A percentile compares a stretch with the other conserved stretches of the same genome.
These are phyloP conservation scores for Lachnellula occidentalis DNA, from an alignment of 2,329 filamentous ascomycete genomes.

Conservation along the genomic window DNA sequence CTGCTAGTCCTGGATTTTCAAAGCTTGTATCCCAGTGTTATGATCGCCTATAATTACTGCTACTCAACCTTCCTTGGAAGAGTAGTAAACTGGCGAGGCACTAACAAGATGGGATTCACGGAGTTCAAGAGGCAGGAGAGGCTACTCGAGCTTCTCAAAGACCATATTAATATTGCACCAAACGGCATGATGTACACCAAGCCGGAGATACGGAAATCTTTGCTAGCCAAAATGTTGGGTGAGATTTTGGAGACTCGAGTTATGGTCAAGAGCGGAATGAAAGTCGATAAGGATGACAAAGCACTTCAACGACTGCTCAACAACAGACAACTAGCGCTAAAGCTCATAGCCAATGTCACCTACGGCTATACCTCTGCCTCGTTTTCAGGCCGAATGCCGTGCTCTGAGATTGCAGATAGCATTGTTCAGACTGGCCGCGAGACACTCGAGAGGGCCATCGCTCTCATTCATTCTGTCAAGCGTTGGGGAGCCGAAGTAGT, in stretches of 20 bases:
- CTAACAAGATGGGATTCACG: constrained; percentile 89
- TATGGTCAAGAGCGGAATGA: constrained; percentile 98
- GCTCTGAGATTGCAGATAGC: constrained; percentile 94
- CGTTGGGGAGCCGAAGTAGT: constrained; percentile 94
- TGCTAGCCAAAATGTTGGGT: constrained; percentile 92
- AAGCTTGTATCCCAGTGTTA: constrained; percentile 91
- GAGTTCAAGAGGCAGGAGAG: constrained; percentile 75
- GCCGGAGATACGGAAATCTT: constrained; percentile 76
- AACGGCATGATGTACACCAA: constrained; percentile 97
- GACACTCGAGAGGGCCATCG: constrained; percentile 89
- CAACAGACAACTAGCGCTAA: constrained; percentile 88
- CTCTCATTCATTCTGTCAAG: constrained; percentile 80
- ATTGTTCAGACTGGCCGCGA: constrained; percentile 96
- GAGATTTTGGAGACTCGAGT: constrained; percentile 94
- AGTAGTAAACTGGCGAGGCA: constrained; percentile 80
- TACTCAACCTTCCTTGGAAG: constrained; percentile 94
- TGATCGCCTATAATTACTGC: constrained; percentile 99
- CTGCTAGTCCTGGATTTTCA: constrained; percentile 92
- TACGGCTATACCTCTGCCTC: constrained; percentile 97
- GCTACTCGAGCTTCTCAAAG: constrained; percentile 70
- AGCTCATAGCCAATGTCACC: constrained; percentile 96
- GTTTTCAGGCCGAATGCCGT: constrained; percentile 96
- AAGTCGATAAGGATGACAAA: constrained; percentile 82
- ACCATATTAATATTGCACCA: constrained; percentile 85
- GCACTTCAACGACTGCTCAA: constrained; percentile 81